These are phyloP conservation scores for Dicorynia guianensis DNA, from an alignment of 306 rosid species.

Conservation along the genomic window DNA sequence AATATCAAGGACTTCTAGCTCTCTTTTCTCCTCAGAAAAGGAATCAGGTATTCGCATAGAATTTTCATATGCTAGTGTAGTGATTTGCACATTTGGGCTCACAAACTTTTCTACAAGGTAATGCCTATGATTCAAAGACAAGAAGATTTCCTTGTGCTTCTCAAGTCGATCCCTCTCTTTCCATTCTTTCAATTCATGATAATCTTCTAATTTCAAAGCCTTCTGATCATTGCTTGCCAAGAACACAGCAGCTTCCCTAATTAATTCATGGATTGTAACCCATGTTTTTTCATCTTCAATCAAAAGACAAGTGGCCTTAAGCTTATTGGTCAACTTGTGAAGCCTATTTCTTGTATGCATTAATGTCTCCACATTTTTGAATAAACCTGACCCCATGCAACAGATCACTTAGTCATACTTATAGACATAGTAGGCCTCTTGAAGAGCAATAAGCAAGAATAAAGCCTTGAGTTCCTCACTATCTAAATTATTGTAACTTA, in stretches of 20 bases:
- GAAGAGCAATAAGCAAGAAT: constrained; percentile 42
- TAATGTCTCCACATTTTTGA: background rate
- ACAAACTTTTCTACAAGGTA: background rate
- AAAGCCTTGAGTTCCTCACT: constrained; percentile 9
- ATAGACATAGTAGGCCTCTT: background rate
- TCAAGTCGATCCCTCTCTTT: too few species aligned
- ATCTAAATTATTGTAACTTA: constrained; percentile 37
- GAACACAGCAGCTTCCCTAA: background rate
- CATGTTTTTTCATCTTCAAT: background rate
- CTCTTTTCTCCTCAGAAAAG: background rate
- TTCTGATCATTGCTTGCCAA: background rate
- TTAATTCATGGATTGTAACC: background rate
- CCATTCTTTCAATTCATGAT: background rate
- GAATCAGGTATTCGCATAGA: background rate
- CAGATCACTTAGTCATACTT: background rate
- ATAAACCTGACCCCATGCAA: background rate
- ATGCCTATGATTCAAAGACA: fast-evolving
- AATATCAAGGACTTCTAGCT: constrained; percentile 5
- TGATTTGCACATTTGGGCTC: background rate
- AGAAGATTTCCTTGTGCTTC: background rate
- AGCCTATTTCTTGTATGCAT: background rate
- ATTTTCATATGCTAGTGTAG: fast-evolving
- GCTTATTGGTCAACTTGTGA: background rate
- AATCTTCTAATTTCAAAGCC: too few species aligned
- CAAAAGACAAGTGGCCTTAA: constrained; percentile 1